Percentiles rank a stretch among this genome's conserved stretches.
These are phyloP conservation scores for Aspergillus brasiliensis DNA, from an alignment of 2,329 filamentous ascomycete genomes.

Conservation along the genomic window DNA sequence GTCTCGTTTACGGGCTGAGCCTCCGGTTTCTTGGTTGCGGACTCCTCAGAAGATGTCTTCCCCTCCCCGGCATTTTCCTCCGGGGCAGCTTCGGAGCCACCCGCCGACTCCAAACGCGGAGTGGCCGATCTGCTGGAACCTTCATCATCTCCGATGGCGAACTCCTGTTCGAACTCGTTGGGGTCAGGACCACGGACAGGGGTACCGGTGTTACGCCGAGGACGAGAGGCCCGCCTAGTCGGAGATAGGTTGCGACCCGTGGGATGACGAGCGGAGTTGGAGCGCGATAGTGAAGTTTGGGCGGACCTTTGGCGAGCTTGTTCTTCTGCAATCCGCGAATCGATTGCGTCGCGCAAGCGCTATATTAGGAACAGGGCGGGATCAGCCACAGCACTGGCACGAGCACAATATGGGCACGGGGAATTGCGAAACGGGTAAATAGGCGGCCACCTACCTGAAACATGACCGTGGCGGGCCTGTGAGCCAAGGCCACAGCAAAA, in stretches of 20 bases:
- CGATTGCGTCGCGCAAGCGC: slow-evolving; percentile 82
- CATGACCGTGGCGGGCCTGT: slow-evolving; percentile 31
- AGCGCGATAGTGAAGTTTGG: slow-evolving; percentile 46
- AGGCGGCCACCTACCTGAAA: slow-evolving; percentile 30
- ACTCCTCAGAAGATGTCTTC: slow-evolving; percentile 23
- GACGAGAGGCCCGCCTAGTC: slow-evolving; percentile 32
- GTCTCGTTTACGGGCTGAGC: slow-evolving; percentile 24
- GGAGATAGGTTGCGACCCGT: slow-evolving; percentile 31
- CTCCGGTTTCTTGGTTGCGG: slow-evolving; percentile 23
- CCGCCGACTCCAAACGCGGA: slow-evolving; percentile 53
- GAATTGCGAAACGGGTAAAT: slow-evolving; percentile 1
- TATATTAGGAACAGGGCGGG: slow-evolving; percentile 37
- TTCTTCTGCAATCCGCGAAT: slow-evolving; percentile 86
- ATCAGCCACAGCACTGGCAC: neutral
- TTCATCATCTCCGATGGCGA: slow-evolving; percentile 83
- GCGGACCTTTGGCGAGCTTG: slow-evolving; percentile 72
- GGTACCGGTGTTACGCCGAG: slow-evolving; percentile 38
- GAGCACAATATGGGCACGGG: neutral
- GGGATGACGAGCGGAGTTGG: slow-evolving; percentile 46
- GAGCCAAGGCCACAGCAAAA: slow-evolving; percentile 21
- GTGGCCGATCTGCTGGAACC: slow-evolving; percentile 64
- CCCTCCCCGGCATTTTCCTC: slow-evolving; percentile 26
- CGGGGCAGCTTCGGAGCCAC: slow-evolving; percentile 25
- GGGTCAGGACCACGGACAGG: slow-evolving; percentile 72
- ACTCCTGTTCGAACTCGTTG: slow-evolving; percentile 81